Percentiles rank a stretch among this genome's conserved stretches.
Evolutionary conservation across 169 alveolate species (phyloP).

Genomic region (Ichthyophthirius multifiliis): DNA sequence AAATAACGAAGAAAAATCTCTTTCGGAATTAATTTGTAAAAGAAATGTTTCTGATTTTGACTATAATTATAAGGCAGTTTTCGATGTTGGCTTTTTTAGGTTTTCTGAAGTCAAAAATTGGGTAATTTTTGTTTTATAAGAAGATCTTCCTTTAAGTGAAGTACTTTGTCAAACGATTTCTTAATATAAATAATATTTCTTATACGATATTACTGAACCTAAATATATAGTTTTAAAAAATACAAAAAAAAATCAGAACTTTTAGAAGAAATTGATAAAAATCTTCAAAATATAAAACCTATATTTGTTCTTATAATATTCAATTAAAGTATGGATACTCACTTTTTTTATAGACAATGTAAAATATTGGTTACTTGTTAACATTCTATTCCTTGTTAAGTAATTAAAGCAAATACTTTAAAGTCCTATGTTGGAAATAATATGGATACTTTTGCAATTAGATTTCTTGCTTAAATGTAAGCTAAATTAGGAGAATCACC

Average conservation of each 20-base stretch:
- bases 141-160: background rate
- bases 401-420: background rate
- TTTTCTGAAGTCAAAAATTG: background rate
- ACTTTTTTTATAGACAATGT: background rate
- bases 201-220: background rate
- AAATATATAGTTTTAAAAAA: background rate
- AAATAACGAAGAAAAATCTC: background rate
- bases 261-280: background rate
- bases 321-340: background rate
- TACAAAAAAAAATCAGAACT: background rate
- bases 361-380: background rate
- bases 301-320: background rate
- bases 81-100: background rate
- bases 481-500: conserved; percentile 2
- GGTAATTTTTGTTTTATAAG: background rate
- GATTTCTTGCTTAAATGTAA: background rate
- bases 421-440: background rate
- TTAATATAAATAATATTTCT: background rate
- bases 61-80: background rate
- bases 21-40: background rate
- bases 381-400: background rate
- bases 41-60: background rate
- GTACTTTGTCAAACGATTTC: background rate
- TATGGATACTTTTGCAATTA: background rate
- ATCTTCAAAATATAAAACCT: background rate